These are phyloP conservation scores for Cordyceps cateniannulata DNA, from an alignment of 2,329 filamentous ascomycete genomes.

Conservation along the genomic window DNA sequence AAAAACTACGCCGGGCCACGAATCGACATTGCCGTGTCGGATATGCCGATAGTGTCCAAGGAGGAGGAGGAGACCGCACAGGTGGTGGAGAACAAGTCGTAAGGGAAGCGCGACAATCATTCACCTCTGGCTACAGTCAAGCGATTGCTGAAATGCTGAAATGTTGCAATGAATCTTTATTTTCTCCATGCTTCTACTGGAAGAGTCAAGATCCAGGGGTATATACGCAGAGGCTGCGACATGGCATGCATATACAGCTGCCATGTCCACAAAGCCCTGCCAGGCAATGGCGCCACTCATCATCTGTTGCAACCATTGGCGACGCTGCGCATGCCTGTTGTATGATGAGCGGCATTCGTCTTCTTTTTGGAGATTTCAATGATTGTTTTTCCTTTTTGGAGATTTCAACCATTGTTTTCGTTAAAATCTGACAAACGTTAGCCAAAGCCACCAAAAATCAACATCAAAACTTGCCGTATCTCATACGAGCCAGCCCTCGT, in stretches of 20 bases:
- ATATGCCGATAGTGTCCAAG: background rate
- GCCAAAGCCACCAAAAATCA: slow-evolving; percentile 11
- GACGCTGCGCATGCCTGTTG: background rate
- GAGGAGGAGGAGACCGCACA: slow-evolving; percentile 2
- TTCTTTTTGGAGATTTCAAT: background rate
- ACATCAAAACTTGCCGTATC: slow-evolving; percentile 57
- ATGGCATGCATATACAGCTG: too few relatives aligned
- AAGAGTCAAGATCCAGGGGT: background rate
- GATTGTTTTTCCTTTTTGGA: background rate
- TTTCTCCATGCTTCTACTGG: background rate
- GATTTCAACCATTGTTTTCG: background rate
- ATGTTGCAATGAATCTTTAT: background rate
- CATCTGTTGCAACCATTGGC: background rate
- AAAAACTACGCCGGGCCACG: slow-evolving; percentile 35
- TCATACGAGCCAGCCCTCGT: slow-evolving; percentile 96
- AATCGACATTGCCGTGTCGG: slow-evolving; percentile 14
- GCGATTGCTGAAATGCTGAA: background rate
- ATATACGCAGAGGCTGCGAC: background rate
- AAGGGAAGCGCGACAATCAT: background rate
- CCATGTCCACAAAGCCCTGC: too few relatives aligned
- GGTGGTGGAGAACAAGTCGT: slow-evolving; percentile 16
- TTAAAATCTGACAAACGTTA: slow-evolving; percentile 25
- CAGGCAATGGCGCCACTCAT: too few relatives aligned
- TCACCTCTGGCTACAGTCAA: background rate
- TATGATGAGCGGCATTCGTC: background rate